phyloP scores from a whole-genome alignment of 1,139 yeast species.

The Kodamaea arcana region DNA sequence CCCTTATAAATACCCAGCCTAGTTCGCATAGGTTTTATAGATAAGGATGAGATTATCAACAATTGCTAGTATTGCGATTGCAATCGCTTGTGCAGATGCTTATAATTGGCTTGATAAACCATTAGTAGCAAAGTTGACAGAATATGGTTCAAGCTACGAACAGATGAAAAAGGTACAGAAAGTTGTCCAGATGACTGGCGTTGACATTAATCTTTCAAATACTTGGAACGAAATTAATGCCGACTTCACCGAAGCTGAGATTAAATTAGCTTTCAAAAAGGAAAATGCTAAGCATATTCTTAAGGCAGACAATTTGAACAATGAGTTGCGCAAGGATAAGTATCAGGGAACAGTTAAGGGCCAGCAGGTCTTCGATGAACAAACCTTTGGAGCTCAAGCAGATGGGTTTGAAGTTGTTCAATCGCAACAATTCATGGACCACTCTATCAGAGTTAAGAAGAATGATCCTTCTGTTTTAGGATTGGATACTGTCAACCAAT shows the following conservation, averaged over 20 bases:
- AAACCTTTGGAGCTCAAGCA: constrained; percentile 6
- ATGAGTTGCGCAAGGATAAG: constrained; percentile 9
- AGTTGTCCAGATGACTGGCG: too few relatives aligned
- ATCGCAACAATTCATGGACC: constrained; percentile 23
- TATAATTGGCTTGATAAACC: too few relatives aligned
- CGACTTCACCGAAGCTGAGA: constrained; percentile 14
- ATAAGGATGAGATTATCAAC: constrained; percentile 2
- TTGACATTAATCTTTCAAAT: too few relatives aligned
- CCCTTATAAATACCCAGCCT: too few relatives aligned
- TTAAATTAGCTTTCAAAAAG: constrained; percentile 18
- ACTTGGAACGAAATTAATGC: constrained; percentile 27
- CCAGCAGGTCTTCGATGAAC: not conserved
- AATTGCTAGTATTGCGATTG: constrained; percentile 2
- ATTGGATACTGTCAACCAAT: constrained; percentile 57
- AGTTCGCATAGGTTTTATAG: too few relatives aligned
- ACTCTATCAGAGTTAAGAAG: constrained; percentile 39
- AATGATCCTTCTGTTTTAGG: constrained; percentile 42
- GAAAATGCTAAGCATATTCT: constrained; percentile 12
- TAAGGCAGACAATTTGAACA: constrained; percentile 4
- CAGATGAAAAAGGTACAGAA: too few relatives aligned
- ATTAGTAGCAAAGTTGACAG: too few relatives aligned
- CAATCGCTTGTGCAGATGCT: constrained; percentile 3
- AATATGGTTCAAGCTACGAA: too few relatives aligned
- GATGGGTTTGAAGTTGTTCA: constrained; percentile 9
- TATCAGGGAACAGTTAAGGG: constrained; percentile 1